Conservation (phyloP, 305 asterid species). For the Fraxinus greggii region DNA sequence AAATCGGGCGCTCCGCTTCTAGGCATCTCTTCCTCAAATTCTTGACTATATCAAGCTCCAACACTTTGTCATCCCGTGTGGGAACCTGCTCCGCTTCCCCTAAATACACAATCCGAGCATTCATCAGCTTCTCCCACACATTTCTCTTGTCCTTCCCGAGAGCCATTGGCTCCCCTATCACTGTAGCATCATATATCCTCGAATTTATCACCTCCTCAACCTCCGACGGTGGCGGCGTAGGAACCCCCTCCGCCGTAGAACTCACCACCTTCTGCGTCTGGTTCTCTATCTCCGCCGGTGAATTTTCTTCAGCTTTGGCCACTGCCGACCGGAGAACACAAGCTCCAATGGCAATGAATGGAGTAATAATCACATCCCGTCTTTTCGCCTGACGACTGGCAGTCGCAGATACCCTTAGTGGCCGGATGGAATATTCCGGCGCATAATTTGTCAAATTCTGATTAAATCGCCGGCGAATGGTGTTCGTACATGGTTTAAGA, state of each 20-base stretch:
- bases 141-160: constrained; percentile 67
- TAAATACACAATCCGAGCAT: constrained; percentile 70
- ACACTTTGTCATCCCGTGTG: constrained; percentile 58
- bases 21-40: constrained; percentile 63
- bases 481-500: constrained; percentile 19
- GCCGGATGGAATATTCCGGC: constrained; percentile 28
- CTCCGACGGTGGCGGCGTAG: constrained; percentile 20
- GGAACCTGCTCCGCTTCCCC: constrained; percentile 99
- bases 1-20: constrained; percentile 55
- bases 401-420: constrained; percentile 3
- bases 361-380: constrained; percentile 66
- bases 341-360: constrained; percentile 65
- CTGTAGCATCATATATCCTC: constrained; percentile 73
- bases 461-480: constrained; percentile 25
- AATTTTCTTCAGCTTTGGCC: constrained; percentile 69
- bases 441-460: not conserved
- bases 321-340: constrained; percentile 62
- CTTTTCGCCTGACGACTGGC: constrained; percentile 33
- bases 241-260: constrained; percentile 20
- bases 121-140: constrained; percentile 82
- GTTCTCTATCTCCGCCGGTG: constrained; percentile 22
- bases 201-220: constrained; percentile 58
- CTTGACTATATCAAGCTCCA: constrained; percentile 81
- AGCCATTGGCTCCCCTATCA: constrained; percentile 66
- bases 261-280: constrained; percentile 23